These are phyloP conservation scores for Incumbomyces delicatus DNA, from an alignment of 2,329 filamentous ascomycete species.

Conservation along the genomic window DNA sequence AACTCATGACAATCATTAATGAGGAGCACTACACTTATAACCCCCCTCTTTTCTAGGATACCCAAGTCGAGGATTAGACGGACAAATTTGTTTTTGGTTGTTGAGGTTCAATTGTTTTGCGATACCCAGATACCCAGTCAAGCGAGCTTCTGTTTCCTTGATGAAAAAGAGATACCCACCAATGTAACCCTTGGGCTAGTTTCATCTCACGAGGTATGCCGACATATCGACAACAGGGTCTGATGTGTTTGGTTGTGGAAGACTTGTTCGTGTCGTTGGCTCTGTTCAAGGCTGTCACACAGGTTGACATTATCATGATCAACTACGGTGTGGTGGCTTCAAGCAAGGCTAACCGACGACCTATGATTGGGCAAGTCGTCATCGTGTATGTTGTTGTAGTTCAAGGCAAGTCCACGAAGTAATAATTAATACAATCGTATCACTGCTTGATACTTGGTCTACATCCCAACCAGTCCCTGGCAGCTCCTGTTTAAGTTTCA, in stretches of 20 bases:
- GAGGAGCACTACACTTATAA: neutral
- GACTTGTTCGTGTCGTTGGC: constrained; percentile 1
- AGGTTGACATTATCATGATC: constrained; percentile 3
- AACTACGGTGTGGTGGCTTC: no score
- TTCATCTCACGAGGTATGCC: constrained; percentile 1
- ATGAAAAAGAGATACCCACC: constrained; percentile 8
- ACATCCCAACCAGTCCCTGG: no score
- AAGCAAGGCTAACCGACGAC: no score
- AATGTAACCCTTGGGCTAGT: neutral
- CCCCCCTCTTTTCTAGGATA: neutral
- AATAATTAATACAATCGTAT: constrained; percentile 6
- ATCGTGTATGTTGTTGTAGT: constrained; percentile 1
- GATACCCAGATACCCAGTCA: constrained; percentile 10
- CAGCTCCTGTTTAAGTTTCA: no score
- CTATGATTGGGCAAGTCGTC: constrained; percentile 2
- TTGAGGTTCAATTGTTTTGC: constrained; percentile 5
- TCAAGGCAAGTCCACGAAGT: constrained; percentile 6
- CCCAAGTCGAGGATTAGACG: constrained; percentile 5
- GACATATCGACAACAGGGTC: neutral
- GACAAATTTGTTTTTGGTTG: constrained; percentile 2
- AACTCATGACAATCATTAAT: neutral
- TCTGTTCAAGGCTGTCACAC: neutral
- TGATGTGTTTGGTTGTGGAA: neutral
- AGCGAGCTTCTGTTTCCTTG: constrained; percentile 8
- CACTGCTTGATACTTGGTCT: neutral